A percentile compares a stretch with the other conserved stretches of the same genome.
Conservation (phyloP, 83 land plant species). For the Thuja plicata region DNA sequence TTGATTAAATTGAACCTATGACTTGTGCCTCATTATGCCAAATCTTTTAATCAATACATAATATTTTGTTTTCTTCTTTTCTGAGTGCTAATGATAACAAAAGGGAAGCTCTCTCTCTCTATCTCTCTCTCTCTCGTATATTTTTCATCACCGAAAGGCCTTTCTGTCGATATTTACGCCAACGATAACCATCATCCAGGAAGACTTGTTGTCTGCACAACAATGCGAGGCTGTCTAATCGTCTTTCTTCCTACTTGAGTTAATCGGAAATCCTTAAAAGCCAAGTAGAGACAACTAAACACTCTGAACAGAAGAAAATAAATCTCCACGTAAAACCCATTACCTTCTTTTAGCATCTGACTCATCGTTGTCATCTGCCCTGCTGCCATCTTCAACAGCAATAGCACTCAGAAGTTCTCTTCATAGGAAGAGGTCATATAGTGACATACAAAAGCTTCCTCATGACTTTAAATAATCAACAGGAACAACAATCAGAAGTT, state of each 20-base stretch:
- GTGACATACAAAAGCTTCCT: neutral
- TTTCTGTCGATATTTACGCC: constrained; percentile 84
- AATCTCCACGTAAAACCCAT: neutral
- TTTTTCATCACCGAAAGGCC: constrained; percentile 62
- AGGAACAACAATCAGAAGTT: neutral
- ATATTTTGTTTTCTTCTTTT: too few species aligned
- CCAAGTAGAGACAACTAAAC: neutral
- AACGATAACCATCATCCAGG: constrained; percentile 78
- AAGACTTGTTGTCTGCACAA: constrained; percentile 82
- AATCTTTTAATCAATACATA: too few species aligned
- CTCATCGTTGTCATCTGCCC: constrained; percentile 36
- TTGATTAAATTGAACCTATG: too few species aligned
- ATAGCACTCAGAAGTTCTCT: constrained; percentile 16
- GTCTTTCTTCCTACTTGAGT: constrained; percentile 48
- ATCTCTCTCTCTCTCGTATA: neutral
- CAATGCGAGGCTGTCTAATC: constrained; percentile 59
- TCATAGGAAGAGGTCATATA: neutral
- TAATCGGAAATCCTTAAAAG: too few species aligned
- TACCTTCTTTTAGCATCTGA: constrained; percentile 65
- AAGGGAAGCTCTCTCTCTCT: too few species aligned
- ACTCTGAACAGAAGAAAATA: neutral
- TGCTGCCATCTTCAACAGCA: constrained; percentile 28
- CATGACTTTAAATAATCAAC: neutral
- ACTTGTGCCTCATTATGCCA: too few species aligned
- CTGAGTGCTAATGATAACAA: too few species aligned